A percentile compares a stretch with the other conserved stretches of the same genome.
phyloP scores from a whole-genome alignment of 106 monocot species.

The Amphibolis antarctica region DNA sequence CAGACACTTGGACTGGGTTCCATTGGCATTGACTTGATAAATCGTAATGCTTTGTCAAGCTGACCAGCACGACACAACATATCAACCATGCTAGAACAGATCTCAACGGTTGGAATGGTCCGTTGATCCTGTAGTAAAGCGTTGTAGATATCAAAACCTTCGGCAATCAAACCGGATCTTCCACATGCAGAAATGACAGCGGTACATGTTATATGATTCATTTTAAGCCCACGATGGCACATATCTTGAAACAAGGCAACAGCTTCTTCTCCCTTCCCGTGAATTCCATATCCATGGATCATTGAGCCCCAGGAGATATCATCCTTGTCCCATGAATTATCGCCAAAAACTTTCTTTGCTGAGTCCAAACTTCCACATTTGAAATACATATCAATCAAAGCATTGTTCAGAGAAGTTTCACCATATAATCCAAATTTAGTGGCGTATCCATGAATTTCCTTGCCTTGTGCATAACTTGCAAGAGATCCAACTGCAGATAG shows the following conservation, averaged over 20 bases:
- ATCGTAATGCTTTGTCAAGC: constrained; percentile 42
- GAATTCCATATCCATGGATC: constrained; percentile 46
- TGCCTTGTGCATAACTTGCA: constrained; percentile 30
- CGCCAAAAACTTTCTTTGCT: constrained; percentile 44
- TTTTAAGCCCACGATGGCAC: constrained; percentile 28
- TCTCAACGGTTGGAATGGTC: constrained; percentile 45
- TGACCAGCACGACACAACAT: constrained; percentile 58
- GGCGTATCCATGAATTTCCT: constrained; percentile 56
- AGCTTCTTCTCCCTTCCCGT: constrained; percentile 61
- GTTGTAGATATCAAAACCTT: constrained; percentile 59
- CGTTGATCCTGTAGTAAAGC: constrained; percentile 34
- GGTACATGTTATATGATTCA: constrained; percentile 38
- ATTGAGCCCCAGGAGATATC: constrained; percentile 80
- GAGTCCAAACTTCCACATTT: constrained; percentile 51
- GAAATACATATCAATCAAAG: constrained; percentile 64
- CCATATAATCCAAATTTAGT: constrained; percentile 18
- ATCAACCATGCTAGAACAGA: constrained; percentile 64
- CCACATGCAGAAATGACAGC: constrained; percentile 59
- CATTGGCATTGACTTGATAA: constrained; percentile 42
- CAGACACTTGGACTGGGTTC: constrained; percentile 38
- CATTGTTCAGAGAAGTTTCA: constrained; percentile 54
- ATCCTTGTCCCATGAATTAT: constrained; percentile 60
- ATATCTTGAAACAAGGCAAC: constrained; percentile 39
- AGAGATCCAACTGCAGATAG: constrained; percentile 51
- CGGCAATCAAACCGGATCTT: constrained; percentile 37